Evolutionary conservation across 1,284 basidiomycete species (phyloP).

Genomic region (Meira miltonrushii): DNA sequence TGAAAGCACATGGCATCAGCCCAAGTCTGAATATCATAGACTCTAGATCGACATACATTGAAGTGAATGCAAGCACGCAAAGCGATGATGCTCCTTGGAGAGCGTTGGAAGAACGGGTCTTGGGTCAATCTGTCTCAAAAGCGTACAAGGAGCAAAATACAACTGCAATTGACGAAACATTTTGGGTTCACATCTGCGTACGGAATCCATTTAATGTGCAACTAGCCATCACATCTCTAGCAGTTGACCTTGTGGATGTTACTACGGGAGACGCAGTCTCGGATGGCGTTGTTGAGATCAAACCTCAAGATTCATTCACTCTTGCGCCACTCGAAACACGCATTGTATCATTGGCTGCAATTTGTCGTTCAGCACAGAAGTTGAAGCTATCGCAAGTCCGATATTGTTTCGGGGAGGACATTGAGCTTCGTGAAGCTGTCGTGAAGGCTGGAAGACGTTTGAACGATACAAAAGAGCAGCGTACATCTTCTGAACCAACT

Average conservation of each 20-base stretch:
- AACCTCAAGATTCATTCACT: conserved; percentile 2
- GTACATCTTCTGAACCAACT: conserved; percentile 38
- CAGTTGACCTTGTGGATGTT: conserved; percentile 5
- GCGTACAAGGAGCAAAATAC: neutral
- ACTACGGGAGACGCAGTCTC: conserved; percentile 18
- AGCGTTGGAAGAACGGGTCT: neutral
- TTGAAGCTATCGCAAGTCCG: conserved; percentile 45
- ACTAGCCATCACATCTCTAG: conserved; percentile 15
- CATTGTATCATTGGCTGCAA: conserved; percentile 4
- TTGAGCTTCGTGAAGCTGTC: conserved; percentile 54
- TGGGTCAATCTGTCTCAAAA: neutral
- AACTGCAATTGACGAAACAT: conserved; percentile 31
- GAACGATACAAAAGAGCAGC: conserved; percentile 54
- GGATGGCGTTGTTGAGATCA: conserved; percentile 35
- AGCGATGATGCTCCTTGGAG: neutral
- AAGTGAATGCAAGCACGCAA: neutral
- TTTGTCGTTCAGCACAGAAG: neutral
- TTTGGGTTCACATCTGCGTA: conserved; percentile 54
- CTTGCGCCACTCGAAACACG: conserved; percentile 12
- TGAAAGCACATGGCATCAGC: neutral
- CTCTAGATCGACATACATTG: neutral
- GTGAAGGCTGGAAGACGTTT: conserved; percentile 53
- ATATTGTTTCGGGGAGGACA: conserved; percentile 55
- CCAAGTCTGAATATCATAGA: neutral
- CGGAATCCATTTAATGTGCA: conserved; percentile 54